Evolutionary conservation across 441 rosid genomes (phyloP).

Genomic region (Pelargonium cotyledonis): DNA sequence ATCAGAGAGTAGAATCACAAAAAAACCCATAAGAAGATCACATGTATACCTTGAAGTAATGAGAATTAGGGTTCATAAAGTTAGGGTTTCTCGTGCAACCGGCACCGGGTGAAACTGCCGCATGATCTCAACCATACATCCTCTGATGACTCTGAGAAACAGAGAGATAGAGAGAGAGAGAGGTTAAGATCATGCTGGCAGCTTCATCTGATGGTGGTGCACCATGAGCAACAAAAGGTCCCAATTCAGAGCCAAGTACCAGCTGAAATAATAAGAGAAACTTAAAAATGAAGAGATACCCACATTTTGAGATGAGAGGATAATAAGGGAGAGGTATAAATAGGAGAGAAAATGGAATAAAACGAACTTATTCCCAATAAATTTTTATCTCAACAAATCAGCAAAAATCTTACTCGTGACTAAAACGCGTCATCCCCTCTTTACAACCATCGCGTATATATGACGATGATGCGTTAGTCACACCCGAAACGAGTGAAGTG

Average conservation of each 20-base stretch:
- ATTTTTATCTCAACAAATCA: no score
- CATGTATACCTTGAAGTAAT: neutral
- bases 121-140: conserved; percentile 60
- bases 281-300: neutral
- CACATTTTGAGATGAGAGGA: conserved; percentile 3
- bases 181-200: conserved; percentile 99
- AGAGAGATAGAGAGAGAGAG: conserved; percentile 11
- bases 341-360: neutral
- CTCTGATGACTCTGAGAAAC: neutral
- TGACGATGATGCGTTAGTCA: no score
- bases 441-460: neutral
- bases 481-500: no score
- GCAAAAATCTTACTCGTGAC: no score
- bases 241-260: neutral
- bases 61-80: conserved; percentile 24
- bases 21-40: neutral
- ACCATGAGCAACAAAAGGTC: conserved; percentile 22
- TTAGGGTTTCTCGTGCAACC: conserved; percentile 42
- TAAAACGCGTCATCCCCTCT: no score
- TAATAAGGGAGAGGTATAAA: neutral
- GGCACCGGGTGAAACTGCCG: conserved; percentile 86
- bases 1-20: neutral
- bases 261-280: conserved; percentile 15
- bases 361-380: neutral
- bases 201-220: conserved; percentile 90